Conservation (phyloP, 2,329 filamentous ascomycete species). For the Aspergillus melleus region DNA sequence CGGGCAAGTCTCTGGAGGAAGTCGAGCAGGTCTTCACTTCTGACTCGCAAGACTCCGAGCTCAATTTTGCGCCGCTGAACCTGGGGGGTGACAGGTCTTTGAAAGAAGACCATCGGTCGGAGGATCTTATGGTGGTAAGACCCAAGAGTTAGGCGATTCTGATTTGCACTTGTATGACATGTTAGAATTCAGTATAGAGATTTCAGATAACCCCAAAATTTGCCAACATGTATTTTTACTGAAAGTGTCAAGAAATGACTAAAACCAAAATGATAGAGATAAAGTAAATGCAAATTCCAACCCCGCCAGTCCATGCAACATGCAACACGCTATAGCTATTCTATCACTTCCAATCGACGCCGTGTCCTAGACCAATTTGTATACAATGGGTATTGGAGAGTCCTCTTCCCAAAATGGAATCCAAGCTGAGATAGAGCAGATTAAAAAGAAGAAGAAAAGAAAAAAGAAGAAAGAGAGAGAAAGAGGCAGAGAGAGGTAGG, state of each 20-base stretch:
- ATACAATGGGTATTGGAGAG: neutral
- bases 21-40: conserved; percentile 30
- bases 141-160: neutral
- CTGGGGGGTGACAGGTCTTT: neutral
- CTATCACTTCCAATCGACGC: neutral
- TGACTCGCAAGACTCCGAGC: neutral
- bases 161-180: neutral
- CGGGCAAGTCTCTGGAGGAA: conserved; percentile 31
- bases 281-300: neutral
- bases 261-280: neutral
- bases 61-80: neutral
- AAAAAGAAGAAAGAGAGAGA: neutral
- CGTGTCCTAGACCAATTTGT: neutral
- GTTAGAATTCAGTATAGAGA: neutral
- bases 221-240: neutral
- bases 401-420: neutral
- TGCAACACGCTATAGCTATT: neutral
- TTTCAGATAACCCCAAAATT: neutral
- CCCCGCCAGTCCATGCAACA: neutral
- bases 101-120: neutral
- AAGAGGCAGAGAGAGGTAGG: no score
- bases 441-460: neutral
- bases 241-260: neutral
- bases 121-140: neutral
- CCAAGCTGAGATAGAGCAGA: neutral